These are phyloP conservation scores for Phytopythium helicoides DNA, from an alignment of 352 stramenopile genomes.

Conservation along the genomic window DNA sequence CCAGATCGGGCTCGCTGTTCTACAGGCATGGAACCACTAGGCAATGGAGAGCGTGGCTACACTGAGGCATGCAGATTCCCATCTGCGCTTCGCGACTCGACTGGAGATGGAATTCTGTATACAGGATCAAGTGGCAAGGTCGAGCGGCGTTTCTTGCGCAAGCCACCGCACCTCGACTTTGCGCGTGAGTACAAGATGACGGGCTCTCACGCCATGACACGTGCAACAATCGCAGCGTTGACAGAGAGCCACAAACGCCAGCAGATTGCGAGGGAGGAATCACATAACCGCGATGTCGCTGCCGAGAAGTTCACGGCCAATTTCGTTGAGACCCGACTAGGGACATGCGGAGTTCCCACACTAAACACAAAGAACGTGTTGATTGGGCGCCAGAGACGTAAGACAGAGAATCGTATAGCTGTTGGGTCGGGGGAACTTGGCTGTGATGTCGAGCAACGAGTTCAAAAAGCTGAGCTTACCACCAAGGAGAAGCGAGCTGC, in stretches of 20 bases:
- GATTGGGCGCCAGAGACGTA: slow-evolving; percentile 43
- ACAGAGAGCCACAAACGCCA: slow-evolving; percentile 45
- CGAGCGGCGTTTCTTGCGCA: slow-evolving; percentile 36
- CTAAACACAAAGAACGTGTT: slow-evolving; percentile 62
- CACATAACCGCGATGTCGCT: slow-evolving; percentile 33
- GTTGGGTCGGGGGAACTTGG: slow-evolving; percentile 8
- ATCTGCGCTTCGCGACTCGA: slow-evolving; percentile 17
- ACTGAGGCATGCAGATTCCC: slow-evolving; percentile 19
- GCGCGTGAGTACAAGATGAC: slow-evolving; percentile 42
- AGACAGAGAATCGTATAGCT: slow-evolving; percentile 11
- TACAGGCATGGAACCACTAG: neutral
- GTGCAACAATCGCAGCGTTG: slow-evolving; percentile 43
- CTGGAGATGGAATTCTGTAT: slow-evolving; percentile 53
- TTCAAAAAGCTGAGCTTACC: no score
- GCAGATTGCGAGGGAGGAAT: slow-evolving; percentile 57
- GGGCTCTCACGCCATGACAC: slow-evolving; percentile 27
- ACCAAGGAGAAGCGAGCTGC: slow-evolving; percentile 20
- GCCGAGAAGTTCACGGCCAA: slow-evolving; percentile 38
- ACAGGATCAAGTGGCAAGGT: slow-evolving; percentile 10
- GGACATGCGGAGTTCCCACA: slow-evolving; percentile 56
- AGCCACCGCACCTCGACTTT: slow-evolving; percentile 56
- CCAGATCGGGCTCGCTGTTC: no score
- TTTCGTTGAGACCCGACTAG: slow-evolving; percentile 62
- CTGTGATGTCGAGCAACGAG: no score
- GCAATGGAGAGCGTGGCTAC: neutral